Evolutionary conservation across 129 eudicot species (phyloP).

Genomic region (Helianthus tuberosus): DNA sequence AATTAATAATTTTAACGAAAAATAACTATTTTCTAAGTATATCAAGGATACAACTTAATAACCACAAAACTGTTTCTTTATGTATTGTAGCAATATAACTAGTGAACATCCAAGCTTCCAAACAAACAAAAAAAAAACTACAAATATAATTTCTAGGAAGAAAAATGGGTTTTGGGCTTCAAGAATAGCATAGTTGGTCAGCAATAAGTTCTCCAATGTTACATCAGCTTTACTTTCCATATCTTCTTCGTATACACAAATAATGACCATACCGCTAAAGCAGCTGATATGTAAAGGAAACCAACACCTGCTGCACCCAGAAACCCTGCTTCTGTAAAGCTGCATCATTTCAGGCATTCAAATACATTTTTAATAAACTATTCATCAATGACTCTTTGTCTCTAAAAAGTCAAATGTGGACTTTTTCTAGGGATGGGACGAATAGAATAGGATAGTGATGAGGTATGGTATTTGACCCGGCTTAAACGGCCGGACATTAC

Average conservation of each 20-base stretch:
- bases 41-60: neutral
- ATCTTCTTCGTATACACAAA: constrained; percentile 92
- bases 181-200: constrained; percentile 14
- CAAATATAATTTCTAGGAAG: constrained; percentile 2
- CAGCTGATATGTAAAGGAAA: constrained; percentile 76
- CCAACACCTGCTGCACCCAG: constrained; percentile 61
- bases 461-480: too few relatives aligned
- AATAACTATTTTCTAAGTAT: too few relatives aligned
- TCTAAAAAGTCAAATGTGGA: neutral
- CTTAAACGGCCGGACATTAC: too few relatives aligned
- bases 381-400: neutral
- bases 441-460: neutral
- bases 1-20: too few relatives aligned
- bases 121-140: neutral
- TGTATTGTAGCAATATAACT: neutral
- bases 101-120: neutral
- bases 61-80: constrained; percentile 9
- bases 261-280: constrained; percentile 90
- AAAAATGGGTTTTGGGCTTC: constrained; percentile 12
- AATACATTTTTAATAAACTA: neutral
- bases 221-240: constrained; percentile 79
- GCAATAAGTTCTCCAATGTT: constrained; percentile 28
- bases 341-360: constrained; percentile 35
- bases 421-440: neutral
- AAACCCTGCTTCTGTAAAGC: constrained; percentile 64